phyloP scores from a whole-genome alignment of 352 stramenopile genomes.

The Pilasporangium apinafurcum region DNA sequence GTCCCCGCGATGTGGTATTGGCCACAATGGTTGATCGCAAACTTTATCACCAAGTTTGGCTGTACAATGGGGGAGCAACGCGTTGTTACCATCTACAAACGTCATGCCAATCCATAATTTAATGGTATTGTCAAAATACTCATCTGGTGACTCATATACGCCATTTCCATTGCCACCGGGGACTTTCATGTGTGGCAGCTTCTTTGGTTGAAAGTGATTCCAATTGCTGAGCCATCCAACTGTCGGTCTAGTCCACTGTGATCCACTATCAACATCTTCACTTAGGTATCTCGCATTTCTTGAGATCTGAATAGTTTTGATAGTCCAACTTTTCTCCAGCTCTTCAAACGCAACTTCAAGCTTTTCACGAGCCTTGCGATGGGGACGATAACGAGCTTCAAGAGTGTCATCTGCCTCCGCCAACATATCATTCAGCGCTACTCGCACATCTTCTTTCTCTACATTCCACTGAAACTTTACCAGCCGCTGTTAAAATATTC shows the following conservation, averaged over 20 bases:
- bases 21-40: conserved; percentile 67
- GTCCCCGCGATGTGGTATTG: conserved; percentile 15
- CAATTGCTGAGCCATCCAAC: conserved; percentile 67
- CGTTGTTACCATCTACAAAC: conserved; percentile 82
- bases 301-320: conserved; percentile 19
- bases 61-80: conserved; percentile 70
- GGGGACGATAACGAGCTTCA: conserved; percentile 29
- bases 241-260: conserved; percentile 60
- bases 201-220: conserved; percentile 61
- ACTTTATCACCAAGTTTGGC: conserved; percentile 38
- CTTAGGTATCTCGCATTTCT: background rate
- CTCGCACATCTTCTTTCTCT: conserved; percentile 41
- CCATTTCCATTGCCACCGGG: conserved; percentile 27
- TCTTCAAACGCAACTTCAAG: conserved; percentile 44
- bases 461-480: conserved; percentile 75
- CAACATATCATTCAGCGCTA: conserved; percentile 55
- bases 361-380: conserved; percentile 37
- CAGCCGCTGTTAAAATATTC: conserved; percentile 18
- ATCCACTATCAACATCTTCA: conserved; percentile 1
- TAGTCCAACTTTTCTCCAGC: conserved; percentile 68
- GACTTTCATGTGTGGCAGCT: conserved; percentile 69
- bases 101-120: conserved; percentile 85
- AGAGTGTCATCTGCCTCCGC: conserved; percentile 31
- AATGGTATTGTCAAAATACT: conserved; percentile 75
- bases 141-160: conserved; percentile 65